Evolutionary conservation across 2,329 filamentous ascomycete genomes (phyloP), one percentile per base, ranked within the genome.

Genomic region (Coleophoma crateriformis): DNA sequence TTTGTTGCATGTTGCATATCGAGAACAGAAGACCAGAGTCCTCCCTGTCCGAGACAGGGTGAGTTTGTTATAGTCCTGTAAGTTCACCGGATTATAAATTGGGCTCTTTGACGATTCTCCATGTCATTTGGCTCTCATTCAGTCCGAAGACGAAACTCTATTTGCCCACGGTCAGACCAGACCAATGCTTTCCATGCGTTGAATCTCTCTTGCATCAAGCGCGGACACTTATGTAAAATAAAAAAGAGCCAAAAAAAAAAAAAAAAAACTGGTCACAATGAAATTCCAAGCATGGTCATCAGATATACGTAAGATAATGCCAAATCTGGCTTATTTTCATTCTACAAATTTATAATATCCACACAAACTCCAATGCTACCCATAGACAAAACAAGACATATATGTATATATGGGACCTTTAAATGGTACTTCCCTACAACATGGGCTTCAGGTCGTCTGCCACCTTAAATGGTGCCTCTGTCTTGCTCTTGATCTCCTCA

Each of bases 401-500:
- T 27, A 14, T 22, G 3, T 27, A 27, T 27, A n/a, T 27, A 14
- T 33, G 19, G 19, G 15, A 13, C 27, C 27, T 27, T 27, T 27
- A 7, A 27, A 27, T 27, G 27, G 27, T 27, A 27, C 8, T 27
- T 27, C 8, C 49, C 17, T 58, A 65, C 45, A 90, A 70, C 89
- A 95, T 95, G 13, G 86, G 81, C 76, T 90, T 90, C 57, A 96
- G 69, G 58, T 91, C 82, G 39, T 91, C 83, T 0, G 88, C 82
- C 33, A 95, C 88, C 58, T 76, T 81, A 74, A 96, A 96, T 0
- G 87, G 84, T 15, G 90, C 90, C 58, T 89, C 90, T 0, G 90
- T 95, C 81, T 95, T 95, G 62, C 78, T 77, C 75, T 84, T 85
- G 59, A 96, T 80, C 72, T 95, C 90, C 17, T 95, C 90, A 4